Base-by-base conservation (phyloP, 805 yeast genomes). In the Ogataea pini region DNA sequence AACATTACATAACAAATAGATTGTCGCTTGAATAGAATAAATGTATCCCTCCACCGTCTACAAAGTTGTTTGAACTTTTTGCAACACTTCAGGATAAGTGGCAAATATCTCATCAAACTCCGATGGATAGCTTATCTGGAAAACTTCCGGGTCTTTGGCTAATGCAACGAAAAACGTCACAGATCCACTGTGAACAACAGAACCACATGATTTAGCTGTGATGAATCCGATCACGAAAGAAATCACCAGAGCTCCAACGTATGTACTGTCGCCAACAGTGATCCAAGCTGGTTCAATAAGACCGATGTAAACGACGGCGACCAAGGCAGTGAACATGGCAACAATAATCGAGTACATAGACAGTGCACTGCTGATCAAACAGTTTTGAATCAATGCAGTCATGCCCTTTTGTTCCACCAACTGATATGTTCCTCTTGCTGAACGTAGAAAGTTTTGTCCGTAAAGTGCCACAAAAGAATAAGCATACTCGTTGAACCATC, bases 401-500 rank as follows among this genome's bases (percentile, higher is more conserved):
- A 86, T 70, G 24, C 96, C 97, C 64, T 88, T 86, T 61, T 76
- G 79, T 59, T 85, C 77, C 53, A 90, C 66, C 68, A 91, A 72
- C 51, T 78, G 76, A 78, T 87, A 82, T 0, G 97, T 86, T 44
- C 86, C 89, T 59, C 77, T 85, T 0, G 96, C 89, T 1, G 95
- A 83, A 22, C 75, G 72, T 37, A 86, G 56, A 62, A 89, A 90
- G 28, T 79, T 72, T 56, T 80, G 82, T 33, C 97, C 97, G 67
- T 89, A 91, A n/a, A 91, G 73, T 0, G 97, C 96, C 62, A 91
- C 77, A 62, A 82, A 87, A 33, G 94, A 84, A 63, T 85, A 88
- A 4, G 96, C 95, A 64, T 91, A 91, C 60, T 86, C 89, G 68
- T 91, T 89, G 72, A 92, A 86, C 71, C 86, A 89, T 49, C 82